Evolutionary conservation across 1,284 basidiomycete genomes (phyloP), one percentile per base, ranked within the genome.

Genomic region (Malassezia globosa): DNA sequence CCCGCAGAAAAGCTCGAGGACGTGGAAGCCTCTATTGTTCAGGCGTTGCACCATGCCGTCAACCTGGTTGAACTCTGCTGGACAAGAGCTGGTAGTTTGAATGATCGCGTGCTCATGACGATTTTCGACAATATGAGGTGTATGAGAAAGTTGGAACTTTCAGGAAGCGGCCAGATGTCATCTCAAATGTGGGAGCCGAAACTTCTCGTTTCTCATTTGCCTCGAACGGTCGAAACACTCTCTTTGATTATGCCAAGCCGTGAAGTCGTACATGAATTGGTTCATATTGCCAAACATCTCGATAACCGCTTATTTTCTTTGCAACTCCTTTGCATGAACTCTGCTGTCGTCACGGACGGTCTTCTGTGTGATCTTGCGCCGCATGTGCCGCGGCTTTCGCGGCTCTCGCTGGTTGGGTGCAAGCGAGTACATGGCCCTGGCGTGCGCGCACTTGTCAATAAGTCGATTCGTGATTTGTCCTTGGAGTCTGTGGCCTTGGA

Each of bases 81-180:
- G 67, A 69, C 67, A 11, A 37, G 67, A 27, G 63, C 64, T 6
- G 67, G 67, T 22, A 66, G 64, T 24, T 47, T 69, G 33, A 65
- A 58, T 33, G 58, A 67, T 27, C 56, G 65, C 14, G 29, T 65
- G 7, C 22, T 67, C n/a, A 53, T 36, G 16, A 37, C 25, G 21
- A 51, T 59, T 29, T 60, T 56, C 36, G 51, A 51, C 21, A 25
- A 27, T 3, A 41, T 58, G 27, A 39, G 42, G 1, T 37, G 41
- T 19, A 46, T 69, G 33, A 48, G 42, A 10, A 51, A 46, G 19
- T 40, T 69, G 24, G 63, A 68, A 50, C 42, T 69, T 6, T 61
- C 65, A 0, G 67, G 67, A 1, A 61, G 66, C 50, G n/a, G n/a
- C n/a, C n/a, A n/a, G n/a, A n/a, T n/a, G n/a, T n/a, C n/a, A n/a